A percentile compares a stretch with the other conserved stretches of the same genome.
phyloP scores from a whole-genome alignment of 495 filamentous ascomycete species.

The Trichoderma parareesei region DNA sequence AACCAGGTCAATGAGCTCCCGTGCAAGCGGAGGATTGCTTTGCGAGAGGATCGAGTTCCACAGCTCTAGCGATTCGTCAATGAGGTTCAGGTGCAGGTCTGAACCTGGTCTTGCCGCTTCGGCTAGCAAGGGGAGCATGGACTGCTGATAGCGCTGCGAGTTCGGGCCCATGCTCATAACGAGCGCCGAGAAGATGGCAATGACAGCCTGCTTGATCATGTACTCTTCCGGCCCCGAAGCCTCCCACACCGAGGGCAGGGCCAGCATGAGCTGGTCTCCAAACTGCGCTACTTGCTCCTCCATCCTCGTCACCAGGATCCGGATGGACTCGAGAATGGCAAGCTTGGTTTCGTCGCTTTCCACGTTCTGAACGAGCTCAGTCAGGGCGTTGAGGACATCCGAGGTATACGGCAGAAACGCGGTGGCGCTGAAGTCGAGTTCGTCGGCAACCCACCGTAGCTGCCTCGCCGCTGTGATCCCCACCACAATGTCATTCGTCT shows the following conservation, averaged over 20 bases:
- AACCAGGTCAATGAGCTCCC: conserved; percentile 58
- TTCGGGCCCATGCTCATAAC: conserved; percentile 70
- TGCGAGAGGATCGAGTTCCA: conserved; percentile 72
- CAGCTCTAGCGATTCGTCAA: conserved; percentile 87
- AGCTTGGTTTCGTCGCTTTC: conserved; percentile 79
- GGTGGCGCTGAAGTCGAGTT: conserved; percentile 68
- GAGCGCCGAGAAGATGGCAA: conserved; percentile 72
- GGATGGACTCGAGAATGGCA: conserved; percentile 74
- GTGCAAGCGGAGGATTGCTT: conserved; percentile 55
- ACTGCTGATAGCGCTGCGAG: conserved; percentile 59
- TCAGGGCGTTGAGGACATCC: conserved; percentile 56
- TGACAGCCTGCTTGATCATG: conserved; percentile 79
- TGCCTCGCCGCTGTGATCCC: conserved; percentile 84
- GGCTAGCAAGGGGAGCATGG: conserved; percentile 70
- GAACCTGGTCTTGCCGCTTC: conserved; percentile 73
- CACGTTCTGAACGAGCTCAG: conserved; percentile 72
- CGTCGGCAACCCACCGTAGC: conserved; percentile 67
- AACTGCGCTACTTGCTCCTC: conserved; percentile 66
- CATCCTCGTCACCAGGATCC: conserved; percentile 69
- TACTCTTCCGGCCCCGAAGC: conserved; percentile 70
- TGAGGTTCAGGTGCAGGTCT: conserved; percentile 70
- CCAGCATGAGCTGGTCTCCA: conserved; percentile 68
- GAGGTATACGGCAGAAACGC: conserved; percentile 67
- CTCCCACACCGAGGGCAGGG: conserved; percentile 81
- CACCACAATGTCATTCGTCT: conserved; percentile 83